Evolutionary conservation across 192 early-diverging fungal species (phyloP).

Genomic region (Spinellus fusiger): DNA sequence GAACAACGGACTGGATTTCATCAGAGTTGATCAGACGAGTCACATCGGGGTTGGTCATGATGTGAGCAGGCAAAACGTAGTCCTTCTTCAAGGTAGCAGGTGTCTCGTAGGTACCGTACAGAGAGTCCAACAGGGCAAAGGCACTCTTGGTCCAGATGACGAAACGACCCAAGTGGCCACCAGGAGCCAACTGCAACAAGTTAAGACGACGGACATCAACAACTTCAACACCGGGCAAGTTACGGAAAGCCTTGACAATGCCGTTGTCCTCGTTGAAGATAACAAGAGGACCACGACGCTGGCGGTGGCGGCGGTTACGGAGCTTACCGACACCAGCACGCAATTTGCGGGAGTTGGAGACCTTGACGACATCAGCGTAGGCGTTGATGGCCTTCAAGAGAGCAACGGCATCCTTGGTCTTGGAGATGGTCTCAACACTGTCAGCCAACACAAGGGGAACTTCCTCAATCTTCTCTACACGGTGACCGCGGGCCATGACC

Average conservation of each 20-base stretch:
- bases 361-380: slow-evolving; percentile 93
- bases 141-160: slow-evolving; percentile 98
- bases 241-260: slow-evolving; percentile 95
- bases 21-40: slow-evolving; percentile 93
- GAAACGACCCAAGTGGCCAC: slow-evolving; percentile 99
- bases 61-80: slow-evolving; percentile 73
- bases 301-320: slow-evolving; percentile 95
- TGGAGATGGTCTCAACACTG: slow-evolving; percentile 76
- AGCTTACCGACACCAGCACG: slow-evolving; percentile 98
- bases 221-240: slow-evolving; percentile 97
- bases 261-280: slow-evolving; percentile 96
- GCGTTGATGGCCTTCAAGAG: slow-evolving; percentile 91
- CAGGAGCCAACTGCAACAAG: slow-evolving; percentile 98
- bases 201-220: slow-evolving; percentile 89
- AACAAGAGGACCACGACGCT: slow-evolving; percentile 95
- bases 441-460: slow-evolving; percentile 87
- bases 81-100: slow-evolving; percentile 85
- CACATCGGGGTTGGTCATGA: slow-evolving; percentile 94
- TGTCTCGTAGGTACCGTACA: slow-evolving; percentile 86
- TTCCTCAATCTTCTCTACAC: slow-evolving; percentile 89
- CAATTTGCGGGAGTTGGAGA: slow-evolving; percentile 91
- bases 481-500: slow-evolving; percentile 97
- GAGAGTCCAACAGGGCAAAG: slow-evolving; percentile 84
- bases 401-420: slow-evolving; percentile 93
- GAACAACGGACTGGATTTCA: slow-evolving; percentile 93